Conservation (phyloP, 164 flowering plant species). For the Macadamia integrifolia region DNA sequence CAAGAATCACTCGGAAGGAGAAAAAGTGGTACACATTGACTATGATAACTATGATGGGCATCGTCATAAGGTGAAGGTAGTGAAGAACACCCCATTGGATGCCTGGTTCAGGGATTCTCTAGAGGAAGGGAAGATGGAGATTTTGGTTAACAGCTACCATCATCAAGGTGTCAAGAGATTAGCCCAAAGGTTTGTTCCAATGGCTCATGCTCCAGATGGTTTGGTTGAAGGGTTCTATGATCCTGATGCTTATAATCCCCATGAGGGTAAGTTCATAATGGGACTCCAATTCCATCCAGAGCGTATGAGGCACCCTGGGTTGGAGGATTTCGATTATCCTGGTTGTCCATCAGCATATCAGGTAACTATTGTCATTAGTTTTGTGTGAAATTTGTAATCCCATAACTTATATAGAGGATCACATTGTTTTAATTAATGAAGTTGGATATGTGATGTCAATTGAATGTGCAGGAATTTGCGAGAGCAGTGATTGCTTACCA, state of each 20-base stretch:
- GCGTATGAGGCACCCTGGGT: slow-evolving; percentile 58
- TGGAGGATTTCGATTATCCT: slow-evolving; percentile 84
- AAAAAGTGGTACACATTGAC: slow-evolving; percentile 56
- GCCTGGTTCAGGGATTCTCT: slow-evolving; percentile 71
- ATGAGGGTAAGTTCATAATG: slow-evolving; percentile 92
- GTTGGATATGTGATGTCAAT: not conserved
- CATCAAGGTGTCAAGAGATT: slow-evolving; percentile 92
- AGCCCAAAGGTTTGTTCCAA: slow-evolving; percentile 81
- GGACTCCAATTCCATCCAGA: slow-evolving; percentile 97
- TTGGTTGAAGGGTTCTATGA: slow-evolving; percentile 89
- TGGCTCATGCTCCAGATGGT: slow-evolving; percentile 87
- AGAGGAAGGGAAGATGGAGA: slow-evolving; percentile 59
- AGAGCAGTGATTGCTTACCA: slow-evolving; percentile 85
- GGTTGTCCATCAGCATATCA: slow-evolving; percentile 85
- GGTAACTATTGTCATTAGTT: slow-evolving; percentile 22
- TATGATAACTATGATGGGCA: slow-evolving; percentile 93
- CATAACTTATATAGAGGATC: no score
- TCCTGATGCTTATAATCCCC: slow-evolving; percentile 82
- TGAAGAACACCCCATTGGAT: slow-evolving; percentile 65
- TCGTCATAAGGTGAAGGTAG: slow-evolving; percentile 62
- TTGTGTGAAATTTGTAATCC: no score
- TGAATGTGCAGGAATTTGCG: slow-evolving; percentile 68
- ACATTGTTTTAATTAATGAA: no score
- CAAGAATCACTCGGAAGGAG: slow-evolving; percentile 24
- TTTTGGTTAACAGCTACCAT: slow-evolving; percentile 87